Conservation (phyloP, 208 protist species). For the Novymonas esmeraldas region DNA sequence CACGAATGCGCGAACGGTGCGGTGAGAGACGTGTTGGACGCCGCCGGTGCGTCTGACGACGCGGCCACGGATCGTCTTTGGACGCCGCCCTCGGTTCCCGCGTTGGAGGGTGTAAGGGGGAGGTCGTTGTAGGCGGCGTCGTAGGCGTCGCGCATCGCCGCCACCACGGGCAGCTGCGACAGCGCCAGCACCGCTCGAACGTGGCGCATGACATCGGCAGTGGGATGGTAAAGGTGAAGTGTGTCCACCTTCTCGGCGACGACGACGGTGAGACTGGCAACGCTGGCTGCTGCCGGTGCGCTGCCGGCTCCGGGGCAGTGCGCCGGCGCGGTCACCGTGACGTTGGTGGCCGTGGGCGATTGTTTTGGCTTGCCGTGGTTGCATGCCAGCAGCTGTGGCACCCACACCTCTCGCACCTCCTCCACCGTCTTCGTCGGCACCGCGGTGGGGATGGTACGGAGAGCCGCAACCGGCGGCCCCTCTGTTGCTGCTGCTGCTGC, state of each 20-base stretch:
- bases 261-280: slow-evolving; percentile 12
- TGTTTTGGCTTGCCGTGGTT: slow-evolving; percentile 55
- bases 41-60: not conserved
- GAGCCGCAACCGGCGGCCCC: not conserved
- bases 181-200: slow-evolving; percentile 28
- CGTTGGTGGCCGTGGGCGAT: slow-evolving; percentile 9
- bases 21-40: slow-evolving; percentile 2
- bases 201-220: slow-evolving; percentile 34
- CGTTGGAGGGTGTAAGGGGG: no score
- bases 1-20: slow-evolving; percentile 18
- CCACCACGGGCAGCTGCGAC: slow-evolving; percentile 22
- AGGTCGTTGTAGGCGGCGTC: not conserved
- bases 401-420: slow-evolving; percentile 24
- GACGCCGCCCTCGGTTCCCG: no score
- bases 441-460: not conserved
- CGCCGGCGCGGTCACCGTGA: not conserved
- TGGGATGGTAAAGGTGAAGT: slow-evolving; percentile 64
- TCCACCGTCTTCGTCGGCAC: not conserved
- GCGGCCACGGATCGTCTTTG: not conserved
- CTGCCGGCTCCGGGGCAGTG: not conserved
- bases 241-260: slow-evolving; percentile 54
- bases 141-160: slow-evolving; percentile 19
- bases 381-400: slow-evolving; percentile 40
- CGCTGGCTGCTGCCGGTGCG: not conserved
- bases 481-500: no score